Evolutionary conservation across 140 eudicot species (phyloP).

Genomic region (Erigeron philadelphicus): DNA sequence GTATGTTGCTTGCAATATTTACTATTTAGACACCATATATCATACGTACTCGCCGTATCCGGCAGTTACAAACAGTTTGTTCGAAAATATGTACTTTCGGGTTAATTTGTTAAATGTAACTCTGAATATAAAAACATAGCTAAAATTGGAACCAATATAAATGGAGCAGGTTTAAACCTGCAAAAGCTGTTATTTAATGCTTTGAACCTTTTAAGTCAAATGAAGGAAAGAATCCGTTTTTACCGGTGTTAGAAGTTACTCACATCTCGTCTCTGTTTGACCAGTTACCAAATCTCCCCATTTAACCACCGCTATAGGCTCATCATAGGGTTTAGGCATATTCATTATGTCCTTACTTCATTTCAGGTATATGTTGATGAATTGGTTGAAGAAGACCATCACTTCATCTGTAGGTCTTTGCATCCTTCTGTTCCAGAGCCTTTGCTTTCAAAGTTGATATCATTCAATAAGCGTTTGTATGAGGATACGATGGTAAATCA

Average conservation of each 20-base stretch:
- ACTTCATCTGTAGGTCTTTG: constrained; percentile 56
- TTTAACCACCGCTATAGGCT: not conserved
- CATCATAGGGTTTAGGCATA: not conserved
- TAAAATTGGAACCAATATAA: not conserved
- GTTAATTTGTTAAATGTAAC: constrained; percentile 2
- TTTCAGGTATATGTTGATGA: constrained; percentile 94
- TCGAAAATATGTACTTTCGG: not conserved
- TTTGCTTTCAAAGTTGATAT: constrained; percentile 48
- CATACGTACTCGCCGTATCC: too few relatives aligned
- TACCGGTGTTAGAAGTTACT: not conserved
- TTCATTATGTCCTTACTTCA: not conserved
- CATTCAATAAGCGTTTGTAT: constrained; percentile 62
- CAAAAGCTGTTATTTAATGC: not conserved
- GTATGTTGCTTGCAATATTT: constrained; percentile 24
- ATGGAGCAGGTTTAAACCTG: not conserved
- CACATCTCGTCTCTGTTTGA: not conserved
- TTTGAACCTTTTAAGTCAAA: not conserved
- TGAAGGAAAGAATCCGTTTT: not conserved
- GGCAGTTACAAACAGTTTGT: too few relatives aligned
- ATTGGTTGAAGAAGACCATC: constrained; percentile 61
- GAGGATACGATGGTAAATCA: constrained; percentile 74
- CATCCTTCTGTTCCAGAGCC: constrained; percentile 53
- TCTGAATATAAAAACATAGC: not conserved
- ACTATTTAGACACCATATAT: not conserved
- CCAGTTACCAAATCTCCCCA: not conserved